These are phyloP conservation scores for Aspergillus pseudoglaucus DNA, from an alignment of 2,329 filamentous ascomycete species.

Conservation along the genomic window DNA sequence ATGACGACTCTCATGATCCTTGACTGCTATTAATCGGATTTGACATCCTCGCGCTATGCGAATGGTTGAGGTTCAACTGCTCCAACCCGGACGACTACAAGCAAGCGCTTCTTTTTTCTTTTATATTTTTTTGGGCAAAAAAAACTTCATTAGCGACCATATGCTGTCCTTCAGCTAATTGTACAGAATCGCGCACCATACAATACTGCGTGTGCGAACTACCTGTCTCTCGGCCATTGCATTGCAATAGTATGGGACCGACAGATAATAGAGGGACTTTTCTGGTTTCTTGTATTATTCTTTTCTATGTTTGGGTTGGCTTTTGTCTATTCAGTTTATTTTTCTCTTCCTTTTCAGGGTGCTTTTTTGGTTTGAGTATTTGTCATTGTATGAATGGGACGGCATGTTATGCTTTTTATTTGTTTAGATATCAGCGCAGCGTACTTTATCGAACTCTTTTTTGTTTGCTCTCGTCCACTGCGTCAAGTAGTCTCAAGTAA, in stretches of 20 bases:
- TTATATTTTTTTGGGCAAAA: slow-evolving; percentile 23
- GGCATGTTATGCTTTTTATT: slow-evolving; percentile 12
- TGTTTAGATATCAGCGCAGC: slow-evolving; percentile 19
- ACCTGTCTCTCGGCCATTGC: background rate
- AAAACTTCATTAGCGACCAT: slow-evolving; percentile 17
- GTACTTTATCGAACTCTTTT: slow-evolving; percentile 6
- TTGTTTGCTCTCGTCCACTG: background rate
- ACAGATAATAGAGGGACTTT: background rate
- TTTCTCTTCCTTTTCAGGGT: slow-evolving; percentile 9
- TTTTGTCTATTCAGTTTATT: slow-evolving; percentile 2
- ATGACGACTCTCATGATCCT: slow-evolving; percentile 21
- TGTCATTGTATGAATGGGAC: slow-evolving; percentile 15
- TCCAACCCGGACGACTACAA: background rate
- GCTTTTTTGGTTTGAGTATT: slow-evolving; percentile 14
- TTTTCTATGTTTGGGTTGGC: background rate
- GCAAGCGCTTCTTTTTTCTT: background rate
- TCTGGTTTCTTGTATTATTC: background rate
- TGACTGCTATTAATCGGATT: slow-evolving; percentile 9
- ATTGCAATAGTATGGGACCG: too few relatives aligned
- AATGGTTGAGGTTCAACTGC: background rate
- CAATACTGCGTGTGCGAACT: background rate
- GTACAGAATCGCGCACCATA: background rate
- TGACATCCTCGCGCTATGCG: slow-evolving; percentile 3
- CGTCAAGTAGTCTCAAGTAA: background rate
- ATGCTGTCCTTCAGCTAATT: slow-evolving; percentile 14